Conservation (phyloP, 768 basidiomycete species). For the Fistulinella prunicolor region DNA sequence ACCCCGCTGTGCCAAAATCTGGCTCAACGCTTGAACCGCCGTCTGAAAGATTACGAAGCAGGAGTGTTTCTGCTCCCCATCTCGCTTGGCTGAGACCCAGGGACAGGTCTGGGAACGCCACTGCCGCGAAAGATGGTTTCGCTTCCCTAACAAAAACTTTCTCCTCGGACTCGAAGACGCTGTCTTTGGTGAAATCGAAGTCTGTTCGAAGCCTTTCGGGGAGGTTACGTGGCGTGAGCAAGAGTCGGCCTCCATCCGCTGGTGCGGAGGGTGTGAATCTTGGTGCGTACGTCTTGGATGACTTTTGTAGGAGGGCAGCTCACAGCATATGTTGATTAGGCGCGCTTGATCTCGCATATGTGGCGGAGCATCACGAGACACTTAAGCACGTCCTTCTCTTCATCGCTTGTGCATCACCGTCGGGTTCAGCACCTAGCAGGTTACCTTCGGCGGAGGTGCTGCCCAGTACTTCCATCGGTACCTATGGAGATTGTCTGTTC, state of each 20-base stretch:
- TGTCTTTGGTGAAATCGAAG: slow-evolving; percentile 1
- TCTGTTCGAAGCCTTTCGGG: slow-evolving; percentile 21
- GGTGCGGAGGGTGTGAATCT: slow-evolving; percentile 8
- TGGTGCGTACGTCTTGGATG: slow-evolving; percentile 14
- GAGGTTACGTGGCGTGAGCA: slow-evolving; percentile 21
- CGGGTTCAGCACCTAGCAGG: slow-evolving; percentile 38
- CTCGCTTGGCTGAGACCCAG: slow-evolving; percentile 52
- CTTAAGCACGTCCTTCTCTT: slow-evolving; percentile 78
- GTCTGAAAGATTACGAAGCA: slow-evolving; percentile 32
- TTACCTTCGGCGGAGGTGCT: slow-evolving; percentile 60
- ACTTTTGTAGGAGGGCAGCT: not conserved
- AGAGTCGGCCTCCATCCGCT: slow-evolving; percentile 16
- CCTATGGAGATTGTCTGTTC: slow-evolving; percentile 52
- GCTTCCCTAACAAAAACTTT: slow-evolving; percentile 9
- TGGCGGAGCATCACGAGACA: slow-evolving; percentile 84
- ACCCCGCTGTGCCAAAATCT: slow-evolving; percentile 6
- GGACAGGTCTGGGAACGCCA: slow-evolving; percentile 15
- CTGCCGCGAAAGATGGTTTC: slow-evolving; percentile 9
- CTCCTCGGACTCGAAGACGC: slow-evolving; percentile 17
- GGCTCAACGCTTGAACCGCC: slow-evolving; percentile 12
- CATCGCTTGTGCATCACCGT: slow-evolving; percentile 38
- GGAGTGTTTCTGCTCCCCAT: slow-evolving; percentile 61
- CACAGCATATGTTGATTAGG: slow-evolving; percentile 8
- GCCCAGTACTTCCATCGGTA: slow-evolving; percentile 40
- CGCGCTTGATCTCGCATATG: slow-evolving; percentile 44